These are phyloP conservation scores for Boletus vinaceobasis DNA, from an alignment of 768 basidiomycete species.

Conservation along the genomic window DNA sequence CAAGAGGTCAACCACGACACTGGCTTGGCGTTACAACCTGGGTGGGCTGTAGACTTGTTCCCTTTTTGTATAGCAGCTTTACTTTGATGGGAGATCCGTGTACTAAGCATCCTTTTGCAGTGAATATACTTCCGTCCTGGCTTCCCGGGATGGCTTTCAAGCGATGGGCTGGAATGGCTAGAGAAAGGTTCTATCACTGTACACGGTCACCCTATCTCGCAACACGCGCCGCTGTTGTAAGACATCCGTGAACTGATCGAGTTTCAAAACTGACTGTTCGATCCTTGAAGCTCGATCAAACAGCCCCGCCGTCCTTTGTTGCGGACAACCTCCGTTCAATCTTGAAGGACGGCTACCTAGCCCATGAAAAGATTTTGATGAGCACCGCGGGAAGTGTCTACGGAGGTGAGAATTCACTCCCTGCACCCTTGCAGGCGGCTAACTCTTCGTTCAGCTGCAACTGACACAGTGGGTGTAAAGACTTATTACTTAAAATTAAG, in stretches of 20 bases:
- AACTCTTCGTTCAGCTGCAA: slow-evolving; percentile 2
- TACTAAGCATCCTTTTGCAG: background rate
- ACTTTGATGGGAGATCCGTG: background rate
- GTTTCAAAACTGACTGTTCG: background rate
- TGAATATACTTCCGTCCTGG: slow-evolving; percentile 35
- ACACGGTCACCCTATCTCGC: slow-evolving; percentile 6
- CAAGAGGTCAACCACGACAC: slow-evolving; percentile 31
- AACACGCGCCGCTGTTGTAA: slow-evolving; percentile 6
- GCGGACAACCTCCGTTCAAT: slow-evolving; percentile 1
- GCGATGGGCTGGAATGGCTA: slow-evolving; percentile 10
- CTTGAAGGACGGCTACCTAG: background rate
- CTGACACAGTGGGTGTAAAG: slow-evolving; percentile 7
- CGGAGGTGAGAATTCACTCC: background rate
- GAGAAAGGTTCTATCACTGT: slow-evolving; percentile 7
- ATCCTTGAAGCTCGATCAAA: background rate
- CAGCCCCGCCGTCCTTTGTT: slow-evolving; percentile 3
- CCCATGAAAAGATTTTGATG: slow-evolving; percentile 1
- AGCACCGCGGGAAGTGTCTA: slow-evolving; percentile 6
- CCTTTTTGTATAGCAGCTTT: slow-evolving; percentile 33
- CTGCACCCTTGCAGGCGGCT: background rate
- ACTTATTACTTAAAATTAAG: background rate
- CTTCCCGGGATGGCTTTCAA: slow-evolving; percentile 44
- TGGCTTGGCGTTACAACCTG: slow-evolving; percentile 26
- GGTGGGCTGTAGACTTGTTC: slow-evolving; percentile 40
- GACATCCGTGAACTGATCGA: background rate